Percentiles rank a stretch among this genome's conserved stretches.
Conservation (phyloP, 495 filamentous ascomycete species). For the Tuber borchii region DNA sequence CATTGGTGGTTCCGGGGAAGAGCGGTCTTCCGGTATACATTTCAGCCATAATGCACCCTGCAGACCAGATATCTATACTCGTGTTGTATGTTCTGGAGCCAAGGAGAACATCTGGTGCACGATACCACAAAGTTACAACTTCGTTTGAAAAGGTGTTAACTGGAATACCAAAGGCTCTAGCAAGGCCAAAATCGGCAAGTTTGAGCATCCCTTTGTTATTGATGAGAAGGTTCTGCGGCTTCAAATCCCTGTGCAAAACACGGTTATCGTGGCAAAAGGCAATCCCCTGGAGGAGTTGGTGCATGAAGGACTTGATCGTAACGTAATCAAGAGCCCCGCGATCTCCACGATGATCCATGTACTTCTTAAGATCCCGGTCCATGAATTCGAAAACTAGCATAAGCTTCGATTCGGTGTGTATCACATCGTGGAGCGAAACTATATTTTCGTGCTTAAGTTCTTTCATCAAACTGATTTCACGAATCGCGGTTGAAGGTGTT, state of each 20-base stretch:
- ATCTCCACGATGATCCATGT: conserved; percentile 88
- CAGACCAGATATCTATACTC: conserved; percentile 96
- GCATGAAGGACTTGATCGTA: conserved; percentile 96
- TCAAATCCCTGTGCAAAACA: conserved; percentile 90
- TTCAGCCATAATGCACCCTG: conserved; percentile 97
- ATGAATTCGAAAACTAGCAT: conserved; percentile 99
- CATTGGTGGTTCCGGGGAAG: conserved; percentile 92
- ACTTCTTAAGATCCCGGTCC: conserved; percentile 98
- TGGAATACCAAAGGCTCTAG: conserved; percentile 88
- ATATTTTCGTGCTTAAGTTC: conserved; percentile 98
- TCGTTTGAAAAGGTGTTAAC: conserved; percentile 99
- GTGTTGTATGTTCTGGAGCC: conserved; percentile 92
- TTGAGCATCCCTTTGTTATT: conserved; percentile 87
- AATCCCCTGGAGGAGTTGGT: conserved; percentile 86
- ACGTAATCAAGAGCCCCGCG: conserved; percentile 72
- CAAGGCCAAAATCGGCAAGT: conserved; percentile 90
- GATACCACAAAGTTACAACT: conserved; percentile 94
- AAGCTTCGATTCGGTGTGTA: conserved; percentile 98
- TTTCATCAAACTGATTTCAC: conserved; percentile 98
- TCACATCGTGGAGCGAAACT: conserved; percentile 94
- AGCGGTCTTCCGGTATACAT: conserved; percentile 91
- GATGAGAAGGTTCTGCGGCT: conserved; percentile 91
- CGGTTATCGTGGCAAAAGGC: conserved; percentile 96
- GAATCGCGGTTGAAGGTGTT: conserved; percentile 95
- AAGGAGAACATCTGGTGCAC: conserved; percentile 85